Percentiles rank a stretch among this genome's conserved stretches.
Conservation (phyloP, 495 filamentous ascomycete species). For the Venustampulla echinocandica region DNA sequence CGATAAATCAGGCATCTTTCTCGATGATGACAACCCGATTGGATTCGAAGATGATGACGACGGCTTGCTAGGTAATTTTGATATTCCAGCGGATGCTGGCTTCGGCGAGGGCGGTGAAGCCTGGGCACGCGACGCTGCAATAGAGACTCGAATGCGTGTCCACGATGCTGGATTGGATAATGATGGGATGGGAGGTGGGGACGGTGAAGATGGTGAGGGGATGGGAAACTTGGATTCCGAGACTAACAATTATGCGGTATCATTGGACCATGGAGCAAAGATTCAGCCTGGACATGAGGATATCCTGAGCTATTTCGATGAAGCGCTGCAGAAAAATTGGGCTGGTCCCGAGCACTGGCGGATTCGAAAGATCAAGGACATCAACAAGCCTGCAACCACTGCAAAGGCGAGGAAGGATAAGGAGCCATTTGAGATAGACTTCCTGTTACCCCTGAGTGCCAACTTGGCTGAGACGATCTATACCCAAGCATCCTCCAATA, state of each 20-base stretch:
- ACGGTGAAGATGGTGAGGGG: constrained; percentile 45
- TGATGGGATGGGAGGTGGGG: constrained; percentile 37
- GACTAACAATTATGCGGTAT: constrained; percentile 58
- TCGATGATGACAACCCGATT: constrained; percentile 66
- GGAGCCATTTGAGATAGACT: constrained; percentile 92
- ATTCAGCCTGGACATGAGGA: constrained; percentile 66
- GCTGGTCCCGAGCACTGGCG: constrained; percentile 98
- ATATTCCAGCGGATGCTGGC: constrained; percentile 54
- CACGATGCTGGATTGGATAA: constrained; percentile 45
- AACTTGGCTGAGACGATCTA: constrained; percentile 72
- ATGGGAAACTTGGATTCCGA: constrained; percentile 49
- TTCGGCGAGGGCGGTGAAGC: constrained; percentile 70
- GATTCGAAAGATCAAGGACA: constrained; percentile 86
- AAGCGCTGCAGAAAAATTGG: constrained; percentile 93
- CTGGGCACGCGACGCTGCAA: constrained; percentile 60
- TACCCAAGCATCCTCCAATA: constrained; percentile 71
- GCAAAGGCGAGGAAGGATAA: constrained; percentile 76
- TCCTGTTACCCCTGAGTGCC: constrained; percentile 60
- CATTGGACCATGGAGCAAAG: constrained; percentile 52
- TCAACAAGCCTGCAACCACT: constrained; percentile 49
- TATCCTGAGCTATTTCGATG: constrained; percentile 94
- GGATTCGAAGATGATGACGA: constrained; percentile 79
- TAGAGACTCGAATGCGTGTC: constrained; percentile 54
- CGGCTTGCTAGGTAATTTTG: constrained; percentile 61
- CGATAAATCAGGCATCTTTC: constrained; percentile 64